Percentiles rank a stretch among this genome's conserved stretches.
Evolutionary conservation across 108 stramenopile genomes (phyloP).

Genomic region (Fistulifera pelliculosa): DNA sequence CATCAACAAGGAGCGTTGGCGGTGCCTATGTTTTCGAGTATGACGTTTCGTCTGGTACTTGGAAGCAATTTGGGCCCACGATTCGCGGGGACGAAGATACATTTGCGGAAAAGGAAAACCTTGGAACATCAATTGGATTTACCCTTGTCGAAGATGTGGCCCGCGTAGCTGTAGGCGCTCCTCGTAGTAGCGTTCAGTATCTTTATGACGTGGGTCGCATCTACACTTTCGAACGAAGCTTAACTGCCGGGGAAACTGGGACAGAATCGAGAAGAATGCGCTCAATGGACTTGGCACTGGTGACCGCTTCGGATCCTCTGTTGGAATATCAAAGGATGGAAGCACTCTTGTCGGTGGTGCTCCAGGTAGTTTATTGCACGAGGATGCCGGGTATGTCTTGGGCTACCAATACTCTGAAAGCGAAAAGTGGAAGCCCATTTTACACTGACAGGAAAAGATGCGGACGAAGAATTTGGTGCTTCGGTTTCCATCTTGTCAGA

Average conservation of each 20-base stretch:
- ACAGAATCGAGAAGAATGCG: neutral
- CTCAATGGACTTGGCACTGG: neutral
- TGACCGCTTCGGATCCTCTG: neutral
- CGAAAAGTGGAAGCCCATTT: neutral
- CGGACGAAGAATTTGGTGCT: conserved; percentile 3
- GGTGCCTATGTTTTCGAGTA: no score
- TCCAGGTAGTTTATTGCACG: neutral
- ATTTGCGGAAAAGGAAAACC: no score
- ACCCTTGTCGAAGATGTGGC: no score
- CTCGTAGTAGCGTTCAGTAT: no score
- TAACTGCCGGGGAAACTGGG: no score
- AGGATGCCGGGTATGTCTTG: neutral
- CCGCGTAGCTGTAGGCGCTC: no score
- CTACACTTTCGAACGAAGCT: neutral
- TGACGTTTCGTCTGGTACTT: no score
- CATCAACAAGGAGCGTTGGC: no score
- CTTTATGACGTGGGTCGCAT: neutral
- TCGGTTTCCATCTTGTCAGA: conserved; percentile 6
- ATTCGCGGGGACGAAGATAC: no score
- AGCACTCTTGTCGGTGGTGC: neutral
- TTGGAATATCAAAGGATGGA: conserved; percentile 2
- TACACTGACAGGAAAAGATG: neutral
- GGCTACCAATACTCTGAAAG: neutral
- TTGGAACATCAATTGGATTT: no score
- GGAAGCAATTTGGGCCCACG: no score